A percentile compares a stretch with the other conserved stretches of the same genome.
Conservation (phyloP, 2,329 filamentous ascomycete species). For the Beauveria asiatica region DNA sequence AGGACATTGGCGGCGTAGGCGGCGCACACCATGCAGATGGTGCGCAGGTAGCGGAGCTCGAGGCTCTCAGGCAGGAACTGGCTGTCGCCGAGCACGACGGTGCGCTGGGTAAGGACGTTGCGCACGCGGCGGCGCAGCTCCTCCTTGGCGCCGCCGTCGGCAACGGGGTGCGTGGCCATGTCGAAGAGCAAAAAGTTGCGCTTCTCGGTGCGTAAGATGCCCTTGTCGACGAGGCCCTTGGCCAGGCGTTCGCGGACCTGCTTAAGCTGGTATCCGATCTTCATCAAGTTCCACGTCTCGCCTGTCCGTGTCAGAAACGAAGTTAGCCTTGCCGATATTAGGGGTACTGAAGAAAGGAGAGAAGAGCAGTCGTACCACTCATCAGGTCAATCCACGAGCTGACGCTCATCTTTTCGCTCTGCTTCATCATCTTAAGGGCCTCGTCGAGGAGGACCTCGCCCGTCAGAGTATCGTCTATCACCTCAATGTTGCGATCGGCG, state of each 20-base stretch:
- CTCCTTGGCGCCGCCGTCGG: slow-evolving; percentile 93
- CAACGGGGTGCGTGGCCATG: slow-evolving; percentile 98
- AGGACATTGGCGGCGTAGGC: slow-evolving; percentile 97
- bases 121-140: slow-evolving; percentile 90
- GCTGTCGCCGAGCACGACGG: slow-evolving; percentile 76
- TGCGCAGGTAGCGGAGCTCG: slow-evolving; percentile 88
- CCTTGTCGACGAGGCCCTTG: slow-evolving; percentile 97
- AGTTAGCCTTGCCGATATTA: slow-evolving; percentile 14
- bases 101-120: slow-evolving; percentile 86
- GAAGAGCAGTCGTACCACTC: slow-evolving; percentile 62
- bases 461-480: slow-evolving; percentile 91
- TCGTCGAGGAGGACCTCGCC: slow-evolving; percentile 96
- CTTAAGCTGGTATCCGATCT: slow-evolving; percentile 99
- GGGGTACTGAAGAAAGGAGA: not conserved
- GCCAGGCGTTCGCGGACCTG: slow-evolving; percentile 95
- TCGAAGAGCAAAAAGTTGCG: slow-evolving; percentile 99
- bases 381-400: slow-evolving; percentile 98
- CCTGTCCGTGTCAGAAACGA: slow-evolving; percentile 43
- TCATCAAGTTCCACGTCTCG: slow-evolving; percentile 99
- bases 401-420: slow-evolving; percentile 99
- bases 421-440: slow-evolving; percentile 99
- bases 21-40: slow-evolving; percentile 92
- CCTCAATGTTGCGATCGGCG: slow-evolving; percentile 89
- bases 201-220: slow-evolving; percentile 96
- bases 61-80: slow-evolving; percentile 90